Evolutionary conservation across 2,329 filamentous ascomycete genomes (phyloP).

Genomic region (Pyrenochaeta sp.): DNA sequence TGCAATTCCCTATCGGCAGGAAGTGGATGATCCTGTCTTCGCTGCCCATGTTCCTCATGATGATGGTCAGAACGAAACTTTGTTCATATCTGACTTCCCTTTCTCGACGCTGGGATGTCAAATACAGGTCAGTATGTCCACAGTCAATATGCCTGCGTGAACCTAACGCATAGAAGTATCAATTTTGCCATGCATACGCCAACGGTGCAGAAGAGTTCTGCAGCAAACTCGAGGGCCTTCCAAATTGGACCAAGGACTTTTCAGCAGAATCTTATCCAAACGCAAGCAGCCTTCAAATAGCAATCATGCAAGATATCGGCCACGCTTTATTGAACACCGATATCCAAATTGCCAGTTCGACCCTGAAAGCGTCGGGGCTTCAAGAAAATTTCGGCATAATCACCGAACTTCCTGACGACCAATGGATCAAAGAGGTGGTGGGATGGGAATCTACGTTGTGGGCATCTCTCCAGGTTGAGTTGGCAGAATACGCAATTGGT

Average conservation of each 20-base stretch:
- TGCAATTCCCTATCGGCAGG: not conserved
- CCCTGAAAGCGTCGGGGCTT: not conserved
- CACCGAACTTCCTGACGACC: slow-evolving; percentile 6
- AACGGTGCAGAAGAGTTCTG: not conserved
- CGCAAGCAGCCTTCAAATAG: not conserved
- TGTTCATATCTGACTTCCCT: not conserved
- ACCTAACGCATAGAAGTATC: no score
- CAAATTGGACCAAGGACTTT: not conserved
- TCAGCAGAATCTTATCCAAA: not conserved
- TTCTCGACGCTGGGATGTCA: no score
- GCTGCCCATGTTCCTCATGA: not conserved
- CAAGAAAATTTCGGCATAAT: not conserved
- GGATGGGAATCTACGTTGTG: slow-evolving; percentile 6
- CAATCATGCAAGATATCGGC: not conserved
- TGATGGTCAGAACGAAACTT: not conserved
- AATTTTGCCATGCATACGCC: no score
- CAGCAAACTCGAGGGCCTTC: not conserved
- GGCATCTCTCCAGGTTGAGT: slow-evolving; percentile 2
- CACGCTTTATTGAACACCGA: not conserved
- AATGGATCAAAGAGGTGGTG: slow-evolving; percentile 6
- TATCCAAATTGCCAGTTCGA: not conserved
- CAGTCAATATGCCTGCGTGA: no score
- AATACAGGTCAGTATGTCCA: no score
- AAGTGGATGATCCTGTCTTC: not conserved
- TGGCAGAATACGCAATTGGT: slow-evolving; percentile 18